These are phyloP conservation scores for Fusarium nodosum DNA, from an alignment of 2,329 filamentous ascomycete species.

Conservation along the genomic window DNA sequence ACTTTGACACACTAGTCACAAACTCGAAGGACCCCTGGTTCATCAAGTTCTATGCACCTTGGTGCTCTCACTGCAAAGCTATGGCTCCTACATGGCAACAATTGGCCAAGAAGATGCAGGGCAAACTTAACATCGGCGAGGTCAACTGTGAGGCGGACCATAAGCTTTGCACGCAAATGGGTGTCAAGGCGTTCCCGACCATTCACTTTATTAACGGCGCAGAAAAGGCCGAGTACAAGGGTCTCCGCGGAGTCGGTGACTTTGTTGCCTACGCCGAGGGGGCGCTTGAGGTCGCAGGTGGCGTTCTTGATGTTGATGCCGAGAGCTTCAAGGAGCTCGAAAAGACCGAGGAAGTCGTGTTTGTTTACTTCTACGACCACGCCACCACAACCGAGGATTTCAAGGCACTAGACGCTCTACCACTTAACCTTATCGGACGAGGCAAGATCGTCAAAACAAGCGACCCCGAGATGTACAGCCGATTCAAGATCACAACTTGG, in stretches of 20 bases:
- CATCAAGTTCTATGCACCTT: constrained; percentile 98
- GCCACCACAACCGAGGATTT: constrained; percentile 96
- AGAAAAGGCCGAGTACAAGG: constrained; percentile 92
- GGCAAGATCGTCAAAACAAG: constrained; percentile 94
- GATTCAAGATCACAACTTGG: constrained; percentile 97
- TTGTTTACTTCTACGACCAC: constrained; percentile 97
- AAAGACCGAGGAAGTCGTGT: constrained; percentile 94
- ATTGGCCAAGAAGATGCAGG: constrained; percentile 91
- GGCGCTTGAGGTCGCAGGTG: constrained; percentile 80
- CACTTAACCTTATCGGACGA: constrained; percentile 89
- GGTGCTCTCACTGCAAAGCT: constrained; percentile 96
- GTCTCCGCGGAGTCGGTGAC: constrained; percentile 91
- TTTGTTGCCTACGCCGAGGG: constrained; percentile 89
- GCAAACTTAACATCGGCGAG: constrained; percentile 90
- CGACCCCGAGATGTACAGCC: constrained; percentile 78
- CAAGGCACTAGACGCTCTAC: constrained; percentile 84
- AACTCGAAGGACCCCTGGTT: constrained; percentile 95
- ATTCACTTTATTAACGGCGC: constrained; percentile 93
- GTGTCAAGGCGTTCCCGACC: constrained; percentile 84
- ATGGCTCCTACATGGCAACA: constrained; percentile 92
- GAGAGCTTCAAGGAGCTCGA: constrained; percentile 84
- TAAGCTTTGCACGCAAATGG: constrained; percentile 91
- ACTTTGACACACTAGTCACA: constrained; percentile 87
- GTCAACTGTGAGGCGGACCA: constrained; percentile 93
- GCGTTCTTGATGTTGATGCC: constrained; percentile 85